These are phyloP conservation scores for Chaetoscypha palmicola DNA, from an alignment of 2,329 filamentous ascomycete genomes.

Conservation along the genomic window DNA sequence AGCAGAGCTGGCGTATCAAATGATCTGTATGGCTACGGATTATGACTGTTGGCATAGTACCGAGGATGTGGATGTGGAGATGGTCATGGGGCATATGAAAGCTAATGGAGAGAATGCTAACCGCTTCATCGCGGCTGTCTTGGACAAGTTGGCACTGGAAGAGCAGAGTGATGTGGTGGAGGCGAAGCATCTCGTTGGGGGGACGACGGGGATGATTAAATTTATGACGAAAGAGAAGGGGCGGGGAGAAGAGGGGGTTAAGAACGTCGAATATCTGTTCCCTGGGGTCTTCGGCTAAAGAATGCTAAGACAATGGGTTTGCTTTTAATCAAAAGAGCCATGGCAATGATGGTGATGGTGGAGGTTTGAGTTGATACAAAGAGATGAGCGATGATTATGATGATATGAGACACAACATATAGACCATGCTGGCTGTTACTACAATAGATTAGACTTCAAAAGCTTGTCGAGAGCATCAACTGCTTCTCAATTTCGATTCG, in stretches of 20 bases:
- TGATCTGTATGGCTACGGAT: conserved; percentile 99
- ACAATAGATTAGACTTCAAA: too few relatives aligned
- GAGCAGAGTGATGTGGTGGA: conserved; percentile 68
- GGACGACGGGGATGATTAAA: conserved; percentile 67
- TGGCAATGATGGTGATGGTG: too few relatives aligned
- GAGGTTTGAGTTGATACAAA: too few relatives aligned
- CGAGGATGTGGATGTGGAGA: conserved; percentile 84
- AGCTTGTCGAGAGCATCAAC: too few relatives aligned
- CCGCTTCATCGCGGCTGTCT: conserved; percentile 74
- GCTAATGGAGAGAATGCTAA: conserved; percentile 85
- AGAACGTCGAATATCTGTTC: conserved; percentile 82
- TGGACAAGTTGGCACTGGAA: conserved; percentile 75
- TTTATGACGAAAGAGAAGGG: conserved; percentile 77
- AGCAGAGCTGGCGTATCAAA: conserved; percentile 93
- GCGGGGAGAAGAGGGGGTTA: conserved; percentile 64
- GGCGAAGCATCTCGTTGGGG: conserved; percentile 75
- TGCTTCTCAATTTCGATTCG: too few relatives aligned
- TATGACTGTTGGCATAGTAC: conserved; percentile 95
- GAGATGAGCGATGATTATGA: too few relatives aligned
- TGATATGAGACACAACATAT: too few relatives aligned
- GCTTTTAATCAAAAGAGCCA: too few relatives aligned
- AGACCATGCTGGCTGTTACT: too few relatives aligned
- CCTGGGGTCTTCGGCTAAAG: conserved; percentile 53
- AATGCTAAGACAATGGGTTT: too few relatives aligned
- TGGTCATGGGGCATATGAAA: conserved; percentile 96